A percentile compares a stretch with the other conserved stretches of the same genome.
Conservation (phyloP, 2,329 filamentous ascomycete species). For the Cordyceps tenuipes region DNA sequence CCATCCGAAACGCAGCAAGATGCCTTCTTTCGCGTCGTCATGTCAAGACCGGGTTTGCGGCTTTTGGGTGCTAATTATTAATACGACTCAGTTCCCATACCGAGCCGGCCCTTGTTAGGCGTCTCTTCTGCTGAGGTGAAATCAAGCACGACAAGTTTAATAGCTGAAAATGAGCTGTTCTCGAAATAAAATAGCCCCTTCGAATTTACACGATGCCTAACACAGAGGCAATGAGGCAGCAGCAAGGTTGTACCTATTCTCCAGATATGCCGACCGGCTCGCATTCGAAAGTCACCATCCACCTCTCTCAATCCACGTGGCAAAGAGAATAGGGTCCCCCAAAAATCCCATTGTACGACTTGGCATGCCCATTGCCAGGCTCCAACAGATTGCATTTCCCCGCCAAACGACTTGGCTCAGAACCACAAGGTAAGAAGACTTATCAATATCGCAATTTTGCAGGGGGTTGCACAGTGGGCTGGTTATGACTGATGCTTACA, state of each 20-base stretch:
- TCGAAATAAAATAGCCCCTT: background rate
- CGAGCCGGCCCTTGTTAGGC: background rate
- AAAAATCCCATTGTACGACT: background rate
- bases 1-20: background rate
- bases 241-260: background rate
- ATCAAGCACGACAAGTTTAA: background rate
- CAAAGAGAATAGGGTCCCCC: background rate
- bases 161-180: background rate
- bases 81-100: background rate
- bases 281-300: background rate
- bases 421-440: background rate
- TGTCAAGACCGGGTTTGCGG: background rate
- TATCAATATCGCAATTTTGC: background rate
- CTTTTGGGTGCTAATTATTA: slow-evolving; percentile 6
- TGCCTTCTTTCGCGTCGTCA: background rate
- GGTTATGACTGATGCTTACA: slow-evolving; percentile 7
- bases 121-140: background rate
- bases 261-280: background rate
- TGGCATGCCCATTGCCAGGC: background rate
- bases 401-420: background rate
- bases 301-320: background rate
- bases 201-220: background rate
- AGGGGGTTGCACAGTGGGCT: background rate
- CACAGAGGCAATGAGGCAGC: background rate
- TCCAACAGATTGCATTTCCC: background rate